Evolutionary conservation across 331 rosid genomes (phyloP), one percentile per base, ranked within the genome.

Genomic region (Stylosanthes scabra): DNA sequence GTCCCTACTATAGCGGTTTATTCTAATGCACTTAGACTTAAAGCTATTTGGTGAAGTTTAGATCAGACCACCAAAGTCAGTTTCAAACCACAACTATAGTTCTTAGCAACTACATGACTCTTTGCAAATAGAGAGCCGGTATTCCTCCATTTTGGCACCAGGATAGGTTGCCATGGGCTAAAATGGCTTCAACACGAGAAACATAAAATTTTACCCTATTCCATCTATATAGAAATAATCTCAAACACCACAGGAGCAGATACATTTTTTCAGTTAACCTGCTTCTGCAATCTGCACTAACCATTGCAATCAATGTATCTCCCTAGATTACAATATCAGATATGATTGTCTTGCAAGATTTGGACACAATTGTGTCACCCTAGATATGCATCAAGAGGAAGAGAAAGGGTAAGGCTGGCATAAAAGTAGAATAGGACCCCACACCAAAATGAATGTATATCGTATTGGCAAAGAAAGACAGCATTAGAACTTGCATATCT

Each of bases 81-180:
- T 39, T 67, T 60, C 47, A 25, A 9, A 44, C 50, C 46, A 40
- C 51, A 66, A 66, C 40, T 67, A 28, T 3, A 14, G 39, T 42
- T 47, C 54, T 13, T 9, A 25, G 15, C 1, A 7, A 54, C 15
- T 11, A 5, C n/a, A n/a, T 44, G 47, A 68, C 14, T 80, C 1
- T 62, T 39, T 31, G 63, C 7, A 41, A 50, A 70, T 37, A 58
- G 4, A 14, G 31, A 68, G 13, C 11, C 25, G 4, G 37, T 27
- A 80, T 80, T 51, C 72, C 71, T 60, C 27, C 61, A 27, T 50
- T 71, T 14, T 72, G 68, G 11, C 34, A 37, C 69, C 0, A 37
- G 29, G 13, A 34, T 29, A 15, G 0, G 39, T 59, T 44, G 42
- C n/a, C 57, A 34, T 44, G 73, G 13, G 61, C 55, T 37, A 61